phyloP scores from a whole-genome alignment of 2,329 filamentous ascomycete genomes.

The Xylaria sp. region DNA sequence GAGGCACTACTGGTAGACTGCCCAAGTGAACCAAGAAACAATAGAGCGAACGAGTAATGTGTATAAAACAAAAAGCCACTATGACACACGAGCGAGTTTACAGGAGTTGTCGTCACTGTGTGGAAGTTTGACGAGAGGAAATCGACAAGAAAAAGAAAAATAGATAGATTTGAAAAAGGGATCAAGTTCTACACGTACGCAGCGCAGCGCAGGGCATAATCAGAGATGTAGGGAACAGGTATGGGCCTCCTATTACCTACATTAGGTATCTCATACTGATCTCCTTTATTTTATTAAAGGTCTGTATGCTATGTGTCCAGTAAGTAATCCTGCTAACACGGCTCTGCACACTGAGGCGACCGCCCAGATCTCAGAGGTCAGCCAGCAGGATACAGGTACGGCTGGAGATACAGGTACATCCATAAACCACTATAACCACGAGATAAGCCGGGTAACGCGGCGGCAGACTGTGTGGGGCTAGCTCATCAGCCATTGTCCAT shows the following conservation, averaged over 20 bases:
- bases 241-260: conserved; percentile 29
- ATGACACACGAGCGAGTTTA: not conserved
- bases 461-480: conserved; percentile 33
- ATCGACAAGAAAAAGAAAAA: conserved; percentile 8
- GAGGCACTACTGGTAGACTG: not conserved
- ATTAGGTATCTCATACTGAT: conserved; percentile 5
- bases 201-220: not conserved
- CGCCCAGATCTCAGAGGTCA: not conserved
- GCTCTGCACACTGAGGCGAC: conserved; percentile 8
- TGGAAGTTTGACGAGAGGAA: conserved; percentile 20
- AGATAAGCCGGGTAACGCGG: conserved; percentile 17
- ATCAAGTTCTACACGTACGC: not conserved
- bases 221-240: not conserved
- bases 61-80: conserved; percentile 19
- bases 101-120: not conserved
- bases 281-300: not conserved
- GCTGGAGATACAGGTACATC: conserved; percentile 12
- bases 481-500: conserved; percentile 25
- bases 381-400: not conserved
- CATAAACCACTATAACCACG: not conserved
- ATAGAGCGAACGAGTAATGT: conserved; percentile 25
- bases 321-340: conserved; percentile 27
- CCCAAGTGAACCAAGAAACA: conserved; percentile 21
- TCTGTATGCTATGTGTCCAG: not conserved
- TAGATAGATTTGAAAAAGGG: conserved; percentile 8